Percentiles rank a stretch among this genome's conserved stretches.
These are phyloP conservation scores for Alternaria sp. DNA, from an alignment of 2,329 filamentous ascomycete species.

Conservation along the genomic window DNA sequence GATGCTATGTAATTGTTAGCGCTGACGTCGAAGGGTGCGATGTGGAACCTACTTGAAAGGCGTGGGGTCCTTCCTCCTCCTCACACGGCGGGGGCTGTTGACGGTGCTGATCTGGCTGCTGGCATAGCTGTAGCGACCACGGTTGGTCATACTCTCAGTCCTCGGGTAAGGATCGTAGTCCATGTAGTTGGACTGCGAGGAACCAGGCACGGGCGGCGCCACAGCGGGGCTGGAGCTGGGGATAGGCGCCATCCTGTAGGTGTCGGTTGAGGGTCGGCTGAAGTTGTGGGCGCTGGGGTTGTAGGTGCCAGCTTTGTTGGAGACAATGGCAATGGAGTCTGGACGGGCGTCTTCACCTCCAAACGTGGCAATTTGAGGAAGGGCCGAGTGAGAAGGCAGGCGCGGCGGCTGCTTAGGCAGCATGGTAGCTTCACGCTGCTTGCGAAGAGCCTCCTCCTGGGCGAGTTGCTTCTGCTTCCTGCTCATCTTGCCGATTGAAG, in stretches of 20 bases:
- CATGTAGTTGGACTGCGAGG: conserved; percentile 54
- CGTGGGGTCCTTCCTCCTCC: conserved; percentile 95
- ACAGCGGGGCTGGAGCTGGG: conserved; percentile 27
- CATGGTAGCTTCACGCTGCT: conserved; percentile 64
- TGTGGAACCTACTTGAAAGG: conserved; percentile 87
- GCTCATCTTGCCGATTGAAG: conserved; percentile 56
- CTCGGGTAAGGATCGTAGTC: conserved; percentile 80
- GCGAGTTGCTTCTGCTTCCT: conserved; percentile 65
- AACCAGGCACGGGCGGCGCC: conserved; percentile 63
- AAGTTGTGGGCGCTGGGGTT: conserved; percentile 44
- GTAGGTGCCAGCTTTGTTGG: conserved; percentile 62
- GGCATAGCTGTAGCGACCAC: conserved; percentile 94
- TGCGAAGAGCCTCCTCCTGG: conserved; percentile 63
- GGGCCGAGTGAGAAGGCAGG: conserved; percentile 59
- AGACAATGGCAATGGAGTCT: conserved; percentile 69
- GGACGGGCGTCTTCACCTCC: conserved; percentile 70
- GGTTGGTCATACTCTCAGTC: conserved; percentile 95
- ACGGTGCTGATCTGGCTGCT: conserved; percentile 90
- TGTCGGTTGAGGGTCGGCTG: conserved; percentile 49
- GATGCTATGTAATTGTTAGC: conserved; percentile 66
- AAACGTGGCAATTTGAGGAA: conserved; percentile 64
- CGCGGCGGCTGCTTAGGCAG: conserved; percentile 69
- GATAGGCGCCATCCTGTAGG: conserved; percentile 49
- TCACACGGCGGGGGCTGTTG: conserved; percentile 90
- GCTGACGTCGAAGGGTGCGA: not conserved